Evolutionary conservation across 306 rosid genomes (phyloP), one percentile per base, ranked within the genome.

Genomic region (Fragaria ananassa): DNA sequence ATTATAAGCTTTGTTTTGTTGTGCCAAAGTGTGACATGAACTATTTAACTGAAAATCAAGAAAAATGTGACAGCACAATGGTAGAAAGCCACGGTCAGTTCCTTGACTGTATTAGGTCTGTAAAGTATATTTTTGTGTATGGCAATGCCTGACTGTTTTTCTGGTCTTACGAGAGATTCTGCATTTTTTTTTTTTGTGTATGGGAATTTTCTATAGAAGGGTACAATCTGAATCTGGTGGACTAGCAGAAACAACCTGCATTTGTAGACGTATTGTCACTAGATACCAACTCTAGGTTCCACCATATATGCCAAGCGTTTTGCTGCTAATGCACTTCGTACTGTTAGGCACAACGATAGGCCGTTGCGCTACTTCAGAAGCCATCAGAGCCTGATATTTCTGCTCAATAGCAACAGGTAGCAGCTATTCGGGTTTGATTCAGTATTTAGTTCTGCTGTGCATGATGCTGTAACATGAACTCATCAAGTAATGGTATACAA

Each of bases 1-100:
- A 75, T 27, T 79, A 53, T 35, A 47, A 37, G 72, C 69, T 35
- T 47, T n/a, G 23, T 76, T 65, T 71, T 68, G 68, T 54, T 82
- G 79, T 49, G 74, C 31, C 68, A 69, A 49, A 49, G 15, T 69
- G 74, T 61, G 69, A 25, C 68, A 35, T 31, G 50, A 8, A 58
- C 31, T 34, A 2, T 42, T 29, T 68, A 17, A 56, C 77, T 69
- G 53, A 69, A 27, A 41, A 31, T 21, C 51, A 34, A 35, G 39
- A 61, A 27, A 76, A 60, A 7, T 77, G 18, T 21, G 68, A 70
- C 12, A 0, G 31, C 78, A 50, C 63, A 25, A 57, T 39, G 50
- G 14, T 72, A 46, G 47, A 41, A 12, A n/a, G 44, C 41, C 9
- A 11, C 37, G 19, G 29, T 41, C 25, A 46, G 70, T 25, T 73